Conservation (phyloP, 2,329 filamentous ascomycete genomes). For the Podosphaera xanthii region DNA sequence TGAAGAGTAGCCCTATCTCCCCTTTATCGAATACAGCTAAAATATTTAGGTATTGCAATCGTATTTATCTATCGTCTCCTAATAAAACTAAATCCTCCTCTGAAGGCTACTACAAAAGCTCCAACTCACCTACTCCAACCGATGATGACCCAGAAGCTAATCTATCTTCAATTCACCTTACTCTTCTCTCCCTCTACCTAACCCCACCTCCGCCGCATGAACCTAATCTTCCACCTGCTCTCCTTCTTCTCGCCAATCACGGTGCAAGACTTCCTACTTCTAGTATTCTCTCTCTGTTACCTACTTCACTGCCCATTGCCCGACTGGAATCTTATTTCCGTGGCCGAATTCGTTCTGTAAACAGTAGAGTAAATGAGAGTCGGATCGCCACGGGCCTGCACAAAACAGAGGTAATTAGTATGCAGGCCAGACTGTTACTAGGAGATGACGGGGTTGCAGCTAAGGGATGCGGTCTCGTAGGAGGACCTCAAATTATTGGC, state of each 20-base stretch:
- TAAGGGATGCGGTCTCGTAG: slow-evolving; percentile 22
- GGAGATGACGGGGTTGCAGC: slow-evolving; percentile 29
- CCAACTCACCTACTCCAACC: slow-evolving; percentile 15
- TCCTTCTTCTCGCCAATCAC: slow-evolving; percentile 75
- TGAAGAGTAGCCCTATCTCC: slow-evolving; percentile 44
- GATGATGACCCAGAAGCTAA: slow-evolving; percentile 24
- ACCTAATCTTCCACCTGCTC: slow-evolving; percentile 53
- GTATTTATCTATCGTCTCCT: slow-evolving; percentile 43
- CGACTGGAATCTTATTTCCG: slow-evolving; percentile 80
- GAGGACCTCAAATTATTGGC: slow-evolving; percentile 9
- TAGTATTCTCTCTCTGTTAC: slow-evolving; percentile 70
- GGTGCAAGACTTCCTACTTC: slow-evolving; percentile 75
- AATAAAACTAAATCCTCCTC: slow-evolving; percentile 15
- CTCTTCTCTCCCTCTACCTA: slow-evolving; percentile 71
- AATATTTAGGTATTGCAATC: slow-evolving; percentile 61
- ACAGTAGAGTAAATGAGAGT: slow-evolving; percentile 57
- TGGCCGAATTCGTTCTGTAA: slow-evolving; percentile 70
- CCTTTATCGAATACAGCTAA: slow-evolving; percentile 5
- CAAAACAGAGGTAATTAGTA: slow-evolving; percentile 55
- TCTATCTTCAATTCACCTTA: slow-evolving; percentile 70
- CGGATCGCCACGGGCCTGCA: slow-evolving; percentile 56
- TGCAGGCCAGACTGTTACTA: slow-evolving; percentile 49
- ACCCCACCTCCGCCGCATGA: slow-evolving; percentile 51
- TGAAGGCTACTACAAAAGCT: background rate
- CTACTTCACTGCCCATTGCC: slow-evolving; percentile 51